phyloP scores from a whole-genome alignment of 2,329 filamentous ascomycete species.

The Calonectria pauciramosa region DNA sequence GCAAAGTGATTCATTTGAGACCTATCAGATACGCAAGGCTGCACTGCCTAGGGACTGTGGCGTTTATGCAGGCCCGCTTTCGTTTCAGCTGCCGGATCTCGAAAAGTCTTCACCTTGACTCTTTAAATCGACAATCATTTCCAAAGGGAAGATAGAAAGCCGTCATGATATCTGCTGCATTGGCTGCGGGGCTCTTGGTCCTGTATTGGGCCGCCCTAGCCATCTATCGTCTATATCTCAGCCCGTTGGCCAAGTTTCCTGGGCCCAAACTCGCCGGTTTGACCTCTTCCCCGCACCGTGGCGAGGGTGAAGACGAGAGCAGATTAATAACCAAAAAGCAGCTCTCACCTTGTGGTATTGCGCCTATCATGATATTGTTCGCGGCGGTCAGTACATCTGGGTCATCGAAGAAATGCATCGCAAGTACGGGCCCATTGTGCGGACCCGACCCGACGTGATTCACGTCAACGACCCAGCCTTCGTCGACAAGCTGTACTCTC shows the following conservation, averaged over 20 bases:
- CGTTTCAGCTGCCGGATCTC: neutral
- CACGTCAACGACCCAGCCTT: constrained; percentile 46
- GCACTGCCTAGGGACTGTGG: neutral
- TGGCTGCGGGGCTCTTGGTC: neutral
- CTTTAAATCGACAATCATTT: neutral
- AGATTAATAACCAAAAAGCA: neutral
- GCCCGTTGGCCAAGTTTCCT: constrained; percentile 38
- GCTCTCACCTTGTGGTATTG: constrained; percentile 32
- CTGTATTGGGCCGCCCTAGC: neutral
- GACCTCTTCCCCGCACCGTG: neutral
- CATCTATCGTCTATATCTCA: constrained; percentile 40
- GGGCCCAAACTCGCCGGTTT: constrained; percentile 41
- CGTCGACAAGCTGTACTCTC: constrained; percentile 39
- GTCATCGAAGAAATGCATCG: constrained; percentile 49
- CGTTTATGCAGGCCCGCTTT: neutral
- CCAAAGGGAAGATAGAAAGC: neutral
- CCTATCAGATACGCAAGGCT: neutral
- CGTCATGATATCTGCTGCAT: neutral
- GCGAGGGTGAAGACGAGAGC: too few species aligned
- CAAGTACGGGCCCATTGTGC: constrained; percentile 52
- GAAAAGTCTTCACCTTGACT: neutral
- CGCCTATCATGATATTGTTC: constrained; percentile 30
- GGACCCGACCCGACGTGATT: constrained; percentile 44
- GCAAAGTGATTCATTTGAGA: neutral
- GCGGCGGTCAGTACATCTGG: constrained; percentile 35